Evolutionary conservation across 2,329 filamentous ascomycete genomes (phyloP).

Genomic region (Xylaria sp.): DNA sequence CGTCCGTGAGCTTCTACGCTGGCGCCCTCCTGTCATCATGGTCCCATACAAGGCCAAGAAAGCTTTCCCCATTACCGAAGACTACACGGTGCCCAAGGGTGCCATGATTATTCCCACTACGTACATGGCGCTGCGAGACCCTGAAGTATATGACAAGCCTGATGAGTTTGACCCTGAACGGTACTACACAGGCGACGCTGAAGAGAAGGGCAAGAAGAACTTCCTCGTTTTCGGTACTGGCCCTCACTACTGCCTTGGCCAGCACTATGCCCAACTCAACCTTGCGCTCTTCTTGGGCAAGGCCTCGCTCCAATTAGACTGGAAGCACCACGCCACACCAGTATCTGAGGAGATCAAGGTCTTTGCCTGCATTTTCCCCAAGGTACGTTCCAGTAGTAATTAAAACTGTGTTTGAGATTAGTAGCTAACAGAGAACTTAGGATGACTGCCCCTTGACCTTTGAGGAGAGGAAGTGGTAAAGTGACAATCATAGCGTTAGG

Average conservation of each 20-base stretch:
- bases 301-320: slow-evolving; percentile 86
- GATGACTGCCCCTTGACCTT: slow-evolving; percentile 87
- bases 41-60: slow-evolving; percentile 96
- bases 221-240: slow-evolving; percentile 96
- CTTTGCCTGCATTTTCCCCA: slow-evolving; percentile 97
- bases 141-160: slow-evolving; percentile 89
- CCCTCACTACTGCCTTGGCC: slow-evolving; percentile 95
- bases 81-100: slow-evolving; percentile 91
- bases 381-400: slow-evolving; percentile 66
- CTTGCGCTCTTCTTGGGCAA: slow-evolving; percentile 90
- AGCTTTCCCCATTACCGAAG: slow-evolving; percentile 86
- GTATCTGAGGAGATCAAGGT: slow-evolving; percentile 95
- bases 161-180: slow-evolving; percentile 90
- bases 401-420: not conserved
- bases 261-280: slow-evolving; percentile 90
- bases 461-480: slow-evolving; percentile 62
- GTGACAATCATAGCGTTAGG: slow-evolving; percentile 6
- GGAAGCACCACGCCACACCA: slow-evolving; percentile 87
- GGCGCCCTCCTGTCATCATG: slow-evolving; percentile 96
- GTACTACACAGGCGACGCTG: slow-evolving; percentile 90
- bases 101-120: slow-evolving; percentile 95
- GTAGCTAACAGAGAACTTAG: slow-evolving; percentile 56
- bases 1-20: slow-evolving; percentile 89
- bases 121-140: slow-evolving; percentile 90
- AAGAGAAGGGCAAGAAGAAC: slow-evolving; percentile 89